phyloP scores from a whole-genome alignment of 2,329 filamentous ascomycete genomes.

The Aspergillus clavatus region DNA sequence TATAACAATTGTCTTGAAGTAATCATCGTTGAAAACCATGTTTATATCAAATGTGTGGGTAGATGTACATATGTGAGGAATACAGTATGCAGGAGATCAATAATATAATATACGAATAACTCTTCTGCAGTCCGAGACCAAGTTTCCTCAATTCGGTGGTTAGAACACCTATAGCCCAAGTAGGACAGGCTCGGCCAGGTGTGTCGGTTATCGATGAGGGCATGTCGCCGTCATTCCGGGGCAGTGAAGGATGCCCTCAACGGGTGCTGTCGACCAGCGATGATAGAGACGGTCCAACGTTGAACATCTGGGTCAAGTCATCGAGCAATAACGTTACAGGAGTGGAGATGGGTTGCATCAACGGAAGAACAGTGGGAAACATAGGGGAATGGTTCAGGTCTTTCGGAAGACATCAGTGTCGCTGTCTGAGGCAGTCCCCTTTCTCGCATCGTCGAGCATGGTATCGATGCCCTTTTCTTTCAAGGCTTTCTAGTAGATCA shows the following conservation, averaged over 20 bases:
- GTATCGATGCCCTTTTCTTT: conserved; percentile 89
- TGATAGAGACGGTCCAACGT: neutral
- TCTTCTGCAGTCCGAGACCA: neutral
- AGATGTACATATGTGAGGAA: neutral
- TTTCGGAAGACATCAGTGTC: conserved; percentile 63
- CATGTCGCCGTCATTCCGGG: neutral
- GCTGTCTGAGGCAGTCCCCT: conserved; percentile 75
- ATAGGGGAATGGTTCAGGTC: conserved; percentile 12
- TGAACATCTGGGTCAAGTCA: neutral
- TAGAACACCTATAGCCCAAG: neutral
- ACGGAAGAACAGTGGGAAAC: neutral
- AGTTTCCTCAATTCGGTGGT: neutral
- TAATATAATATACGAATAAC: neutral
- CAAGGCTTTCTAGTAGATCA: conserved; percentile 62
- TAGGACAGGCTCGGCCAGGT: neutral
- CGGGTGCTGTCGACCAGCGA: neutral
- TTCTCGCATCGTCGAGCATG: conserved; percentile 84
- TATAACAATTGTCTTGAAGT: too few relatives aligned
- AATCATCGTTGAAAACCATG: too few relatives aligned
- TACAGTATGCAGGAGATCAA: neutral
- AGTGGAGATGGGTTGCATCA: neutral
- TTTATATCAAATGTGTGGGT: neutral
- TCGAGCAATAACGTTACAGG: neutral
- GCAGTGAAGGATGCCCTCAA: neutral
- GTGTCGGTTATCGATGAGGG: neutral